Base-by-base conservation (phyloP, 495 filamentous ascomycete genomes). In the Acidiella bohemica region DNA sequence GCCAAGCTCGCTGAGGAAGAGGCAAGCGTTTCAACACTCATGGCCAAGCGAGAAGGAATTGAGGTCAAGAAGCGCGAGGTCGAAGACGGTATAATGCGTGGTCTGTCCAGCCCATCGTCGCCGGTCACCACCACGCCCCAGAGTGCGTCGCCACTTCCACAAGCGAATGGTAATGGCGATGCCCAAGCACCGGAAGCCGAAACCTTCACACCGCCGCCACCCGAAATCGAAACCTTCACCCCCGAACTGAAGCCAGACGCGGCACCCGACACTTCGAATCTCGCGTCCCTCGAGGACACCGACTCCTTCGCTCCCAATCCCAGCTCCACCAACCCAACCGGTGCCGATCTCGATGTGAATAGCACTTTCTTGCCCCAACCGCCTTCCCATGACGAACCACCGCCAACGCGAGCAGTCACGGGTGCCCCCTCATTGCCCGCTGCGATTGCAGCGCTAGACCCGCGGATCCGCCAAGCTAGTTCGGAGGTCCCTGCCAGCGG, bases 51-150 rank as follows among this genome's bases (percentile, higher is more conserved):
- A 46, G 57, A 64, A 2, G 71, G 71, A 18, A 79, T 82, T 0
- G 90, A 93, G 48, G 51, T 59, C 2, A 81, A 80, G 56, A 90
- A 88, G 55, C 72, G 71, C 26, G 81, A 88, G 5, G 84, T 99
- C 7, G 90, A 99, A 60, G 72, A 85, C 45, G 76, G 72, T 21
- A 95, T 96, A 41, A 78, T 95, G 68, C 70, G 77, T 30, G 82
- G 82, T 5, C 70, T 92, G 16, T 75, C 78, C 4, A 39, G 26
- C 11, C 42, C 48, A 6, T 30, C 43, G 2, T 38, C 18, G 62
- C 51, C 56, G 21, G 32, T 13, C 17, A 31, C 21, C 58, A 55
- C 2, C 58, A 62, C n/a, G 51, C 57, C 29, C 5, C 17, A 25
- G 29, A 14, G 19, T 2, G 40, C 30, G 13, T 3, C 11, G 2